phyloP scores from a whole-genome alignment of 768 basidiomycete species.

The Phlebiopsis gigantea region DNA sequence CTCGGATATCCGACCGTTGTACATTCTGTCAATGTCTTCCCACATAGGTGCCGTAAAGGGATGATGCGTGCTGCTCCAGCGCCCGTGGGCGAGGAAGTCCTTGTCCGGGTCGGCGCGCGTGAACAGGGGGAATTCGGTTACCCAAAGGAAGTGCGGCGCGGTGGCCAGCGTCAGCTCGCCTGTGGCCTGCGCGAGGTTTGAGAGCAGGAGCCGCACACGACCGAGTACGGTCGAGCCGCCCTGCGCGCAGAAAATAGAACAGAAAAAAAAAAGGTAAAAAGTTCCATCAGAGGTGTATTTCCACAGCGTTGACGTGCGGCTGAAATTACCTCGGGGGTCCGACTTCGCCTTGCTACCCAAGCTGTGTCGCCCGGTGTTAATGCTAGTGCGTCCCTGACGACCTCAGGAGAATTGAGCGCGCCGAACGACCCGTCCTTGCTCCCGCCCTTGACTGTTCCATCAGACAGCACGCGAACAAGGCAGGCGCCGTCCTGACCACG shows the following conservation, averaged over 20 bases:
- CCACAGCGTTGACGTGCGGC: neutral
- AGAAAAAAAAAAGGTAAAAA: neutral
- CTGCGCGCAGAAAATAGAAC: conserved; percentile 33
- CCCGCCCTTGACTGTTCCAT: neutral
- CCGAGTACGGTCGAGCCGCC: conserved; percentile 86
- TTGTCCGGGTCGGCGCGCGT: conserved; percentile 85
- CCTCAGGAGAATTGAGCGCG: neutral
- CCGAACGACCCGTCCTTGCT: conserved; percentile 3
- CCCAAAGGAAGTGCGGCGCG: conserved; percentile 85
- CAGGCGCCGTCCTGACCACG: conserved; percentile 3
- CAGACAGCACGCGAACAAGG: neutral
- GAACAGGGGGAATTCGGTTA: conserved; percentile 94
- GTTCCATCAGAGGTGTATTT: neutral
- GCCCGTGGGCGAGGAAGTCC: conserved; percentile 74
- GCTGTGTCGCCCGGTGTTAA: conserved; percentile 30
- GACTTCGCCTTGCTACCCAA: conserved; percentile 50
- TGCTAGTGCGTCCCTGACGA: conserved; percentile 32
- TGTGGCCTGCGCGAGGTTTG: conserved; percentile 57
- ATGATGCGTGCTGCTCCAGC: conserved; percentile 92
- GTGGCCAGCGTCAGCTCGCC: conserved; percentile 51
- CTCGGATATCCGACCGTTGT: conserved; percentile 57
- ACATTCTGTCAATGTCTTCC: conserved; percentile 78
- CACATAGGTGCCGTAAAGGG: conserved; percentile 96
- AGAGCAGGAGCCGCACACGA: conserved; percentile 57
- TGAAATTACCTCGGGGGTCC: conserved; percentile 41